Evolutionary conservation across 2,329 filamentous ascomycete genomes (phyloP).

Genomic region (Alternaria tenuissima): DNA sequence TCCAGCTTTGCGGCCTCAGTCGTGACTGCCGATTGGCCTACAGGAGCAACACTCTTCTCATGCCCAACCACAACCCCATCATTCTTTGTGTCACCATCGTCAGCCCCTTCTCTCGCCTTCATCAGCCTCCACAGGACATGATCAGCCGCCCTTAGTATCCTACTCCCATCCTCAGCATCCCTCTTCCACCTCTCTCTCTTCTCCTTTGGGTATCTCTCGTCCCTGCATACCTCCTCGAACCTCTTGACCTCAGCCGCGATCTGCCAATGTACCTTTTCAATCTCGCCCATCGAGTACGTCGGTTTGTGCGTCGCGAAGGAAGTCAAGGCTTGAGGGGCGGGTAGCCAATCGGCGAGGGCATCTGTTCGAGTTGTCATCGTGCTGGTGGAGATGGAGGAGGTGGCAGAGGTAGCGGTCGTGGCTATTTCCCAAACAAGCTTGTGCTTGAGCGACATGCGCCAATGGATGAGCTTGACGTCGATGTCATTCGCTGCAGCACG

Average conservation of each 20-base stretch:
- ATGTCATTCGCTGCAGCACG: slow-evolving; percentile 26
- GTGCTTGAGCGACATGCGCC: slow-evolving; percentile 30
- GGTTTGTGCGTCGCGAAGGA: slow-evolving; percentile 24
- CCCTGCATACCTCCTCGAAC: slow-evolving; percentile 26
- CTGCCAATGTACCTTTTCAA: slow-evolving; percentile 25
- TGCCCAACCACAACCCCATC: not conserved
- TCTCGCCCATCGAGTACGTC: slow-evolving; percentile 27
- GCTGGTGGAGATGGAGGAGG: not conserved
- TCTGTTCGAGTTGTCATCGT: not conserved
- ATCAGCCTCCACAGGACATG: slow-evolving; percentile 23
- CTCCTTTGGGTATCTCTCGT: slow-evolving; percentile 12
- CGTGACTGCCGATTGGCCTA: not conserved
- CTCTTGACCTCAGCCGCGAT: slow-evolving; percentile 26
- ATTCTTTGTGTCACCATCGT: not conserved
- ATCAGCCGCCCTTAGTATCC: slow-evolving; percentile 30
- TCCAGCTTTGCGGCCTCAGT: not conserved
- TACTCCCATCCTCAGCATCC: slow-evolving; percentile 35
- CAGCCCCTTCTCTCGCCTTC: not conserved
- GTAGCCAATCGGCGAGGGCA: slow-evolving; percentile 23
- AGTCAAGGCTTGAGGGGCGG: slow-evolving; percentile 2
- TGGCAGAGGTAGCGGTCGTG: not conserved
- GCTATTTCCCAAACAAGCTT: slow-evolving; percentile 23
- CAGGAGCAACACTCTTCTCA: not conserved
- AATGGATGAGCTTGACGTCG: slow-evolving; percentile 25
- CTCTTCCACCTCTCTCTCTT: slow-evolving; percentile 26